phyloP scores from a whole-genome alignment of 2,329 filamentous ascomycete species.

The Lanzia echinophila region DNA sequence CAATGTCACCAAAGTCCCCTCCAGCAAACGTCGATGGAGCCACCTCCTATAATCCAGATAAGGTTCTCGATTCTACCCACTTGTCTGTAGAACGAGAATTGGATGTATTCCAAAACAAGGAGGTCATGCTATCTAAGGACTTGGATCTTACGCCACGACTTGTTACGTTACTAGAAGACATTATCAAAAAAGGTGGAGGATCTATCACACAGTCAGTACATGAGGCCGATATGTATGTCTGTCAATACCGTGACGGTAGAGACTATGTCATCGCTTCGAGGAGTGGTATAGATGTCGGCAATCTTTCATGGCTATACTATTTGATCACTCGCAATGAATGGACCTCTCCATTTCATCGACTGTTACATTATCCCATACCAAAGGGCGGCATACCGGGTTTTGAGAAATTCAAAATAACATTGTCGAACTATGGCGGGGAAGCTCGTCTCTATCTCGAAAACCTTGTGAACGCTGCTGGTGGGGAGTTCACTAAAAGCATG shows the following conservation, averaged over 20 bases:
- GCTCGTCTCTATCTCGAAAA: slow-evolving; percentile 91
- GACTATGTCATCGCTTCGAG: slow-evolving; percentile 74
- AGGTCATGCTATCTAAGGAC: slow-evolving; percentile 71
- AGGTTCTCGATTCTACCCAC: slow-evolving; percentile 37
- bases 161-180: slow-evolving; percentile 56
- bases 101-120: slow-evolving; percentile 70
- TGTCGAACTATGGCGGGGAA: slow-evolving; percentile 96
- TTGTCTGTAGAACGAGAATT: slow-evolving; percentile 45
- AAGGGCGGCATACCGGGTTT: slow-evolving; percentile 74
- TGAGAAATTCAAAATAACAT: slow-evolving; percentile 66
- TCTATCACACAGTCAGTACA: slow-evolving; percentile 57
- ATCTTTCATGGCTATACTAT: slow-evolving; percentile 88
- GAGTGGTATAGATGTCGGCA: slow-evolving; percentile 75
- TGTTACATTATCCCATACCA: slow-evolving; percentile 87
- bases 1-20: slow-evolving; percentile 47
- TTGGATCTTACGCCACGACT: slow-evolving; percentile 64
- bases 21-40: slow-evolving; percentile 63
- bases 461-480: slow-evolving; percentile 75
- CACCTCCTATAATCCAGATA: slow-evolving; percentile 43
- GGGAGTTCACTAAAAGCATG: slow-evolving; percentile 89
- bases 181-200: slow-evolving; percentile 69
- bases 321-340: slow-evolving; percentile 83
- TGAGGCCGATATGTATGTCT: slow-evolving; percentile 76
- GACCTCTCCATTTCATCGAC: slow-evolving; percentile 74
- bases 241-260: slow-evolving; percentile 74